Percentiles rank a stretch among this genome's conserved stretches.
Conservation (phyloP, 2,329 filamentous ascomycete genomes). For the Bipolaris gigantea region DNA sequence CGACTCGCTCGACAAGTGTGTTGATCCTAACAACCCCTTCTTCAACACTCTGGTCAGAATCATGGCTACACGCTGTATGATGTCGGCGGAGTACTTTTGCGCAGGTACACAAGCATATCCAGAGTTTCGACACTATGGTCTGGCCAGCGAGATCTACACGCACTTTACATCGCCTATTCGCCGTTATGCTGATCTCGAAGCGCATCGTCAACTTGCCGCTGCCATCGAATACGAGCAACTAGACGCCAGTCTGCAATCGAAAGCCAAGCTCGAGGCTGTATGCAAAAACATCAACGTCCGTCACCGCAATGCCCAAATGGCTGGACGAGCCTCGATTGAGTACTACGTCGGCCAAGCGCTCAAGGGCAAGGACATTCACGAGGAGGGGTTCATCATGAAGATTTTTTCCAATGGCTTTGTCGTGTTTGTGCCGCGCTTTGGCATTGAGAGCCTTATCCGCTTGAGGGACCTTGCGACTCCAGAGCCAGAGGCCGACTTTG, state of each 20-base stretch:
- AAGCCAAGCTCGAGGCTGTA: slow-evolving; percentile 83
- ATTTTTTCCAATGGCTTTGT: slow-evolving; percentile 98
- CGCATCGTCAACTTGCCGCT: slow-evolving; percentile 90
- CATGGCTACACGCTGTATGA: slow-evolving; percentile 98
- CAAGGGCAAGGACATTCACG: slow-evolving; percentile 72
- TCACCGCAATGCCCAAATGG: slow-evolving; percentile 95
- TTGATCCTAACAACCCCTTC: slow-evolving; percentile 80
- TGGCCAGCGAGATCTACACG: slow-evolving; percentile 96
- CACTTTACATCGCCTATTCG: slow-evolving; percentile 98
- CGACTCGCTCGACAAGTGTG: slow-evolving; percentile 83
- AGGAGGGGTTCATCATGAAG: slow-evolving; percentile 95
- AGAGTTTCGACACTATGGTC: slow-evolving; percentile 95
- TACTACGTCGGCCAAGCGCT: slow-evolving; percentile 98
- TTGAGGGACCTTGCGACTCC: slow-evolving; percentile 78
- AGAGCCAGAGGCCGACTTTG: slow-evolving; percentile 77
- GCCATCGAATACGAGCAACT: slow-evolving; percentile 90
- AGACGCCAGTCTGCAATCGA: slow-evolving; percentile 78
- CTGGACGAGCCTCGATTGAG: slow-evolving; percentile 89
- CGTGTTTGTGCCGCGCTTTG: slow-evolving; percentile 92
- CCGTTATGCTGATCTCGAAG: slow-evolving; percentile 94
- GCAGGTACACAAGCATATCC: slow-evolving; percentile 89
- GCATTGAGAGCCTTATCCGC: slow-evolving; percentile 89
- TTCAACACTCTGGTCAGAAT: slow-evolving; percentile 99
- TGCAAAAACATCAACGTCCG: slow-evolving; percentile 99
- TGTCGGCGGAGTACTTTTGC: slow-evolving; percentile 97